These are phyloP conservation scores for Begonia masoniana DNA, from an alignment of 306 rosid genomes.

Conservation along the genomic window DNA sequence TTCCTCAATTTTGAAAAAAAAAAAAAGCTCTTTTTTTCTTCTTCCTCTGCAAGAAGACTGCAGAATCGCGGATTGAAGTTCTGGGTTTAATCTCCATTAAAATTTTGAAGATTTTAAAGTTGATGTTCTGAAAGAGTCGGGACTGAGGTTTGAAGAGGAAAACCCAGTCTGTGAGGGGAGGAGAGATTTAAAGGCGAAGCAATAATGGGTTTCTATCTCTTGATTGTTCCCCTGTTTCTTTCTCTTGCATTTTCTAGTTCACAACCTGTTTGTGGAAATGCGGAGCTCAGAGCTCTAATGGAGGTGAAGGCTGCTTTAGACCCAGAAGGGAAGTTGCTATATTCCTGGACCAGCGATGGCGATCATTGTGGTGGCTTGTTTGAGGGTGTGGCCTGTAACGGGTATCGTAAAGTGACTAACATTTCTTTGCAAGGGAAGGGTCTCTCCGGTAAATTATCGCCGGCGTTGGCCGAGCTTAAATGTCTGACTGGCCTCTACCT, in stretches of 20 bases:
- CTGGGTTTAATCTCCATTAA: too few relatives aligned
- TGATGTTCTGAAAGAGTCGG: background rate
- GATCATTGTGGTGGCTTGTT: conserved; percentile 73
- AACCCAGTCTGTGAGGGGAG: too few relatives aligned
- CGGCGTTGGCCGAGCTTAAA: conserved; percentile 57
- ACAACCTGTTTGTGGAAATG: conserved; percentile 35
- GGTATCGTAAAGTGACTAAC: conserved; percentile 57
- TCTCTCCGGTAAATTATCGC: conserved; percentile 68
- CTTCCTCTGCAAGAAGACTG: background rate
- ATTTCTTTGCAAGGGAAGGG: conserved; percentile 82
- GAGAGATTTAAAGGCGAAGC: conserved; percentile 6
- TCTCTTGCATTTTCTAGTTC: conserved; percentile 8
- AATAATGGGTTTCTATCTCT: conserved; percentile 23
- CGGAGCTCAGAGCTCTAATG: conserved; percentile 68
- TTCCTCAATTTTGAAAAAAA: too few relatives aligned
- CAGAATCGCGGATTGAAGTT: too few relatives aligned
- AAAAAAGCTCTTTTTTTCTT: background rate
- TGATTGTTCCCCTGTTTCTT: conserved; percentile 16
- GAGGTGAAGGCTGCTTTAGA: conserved; percentile 65
- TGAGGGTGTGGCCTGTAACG: conserved; percentile 71
- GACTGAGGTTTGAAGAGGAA: too few relatives aligned
- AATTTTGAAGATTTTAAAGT: too few relatives aligned
- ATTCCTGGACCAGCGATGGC: conserved; percentile 64
- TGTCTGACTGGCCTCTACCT: conserved; percentile 72
- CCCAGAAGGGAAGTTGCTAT: conserved; percentile 50